A percentile compares a stretch with the other conserved stretches of the same genome.
phyloP scores from a whole-genome alignment of 2,329 filamentous ascomycete species.

The Grosmannia clavigera region DNA sequence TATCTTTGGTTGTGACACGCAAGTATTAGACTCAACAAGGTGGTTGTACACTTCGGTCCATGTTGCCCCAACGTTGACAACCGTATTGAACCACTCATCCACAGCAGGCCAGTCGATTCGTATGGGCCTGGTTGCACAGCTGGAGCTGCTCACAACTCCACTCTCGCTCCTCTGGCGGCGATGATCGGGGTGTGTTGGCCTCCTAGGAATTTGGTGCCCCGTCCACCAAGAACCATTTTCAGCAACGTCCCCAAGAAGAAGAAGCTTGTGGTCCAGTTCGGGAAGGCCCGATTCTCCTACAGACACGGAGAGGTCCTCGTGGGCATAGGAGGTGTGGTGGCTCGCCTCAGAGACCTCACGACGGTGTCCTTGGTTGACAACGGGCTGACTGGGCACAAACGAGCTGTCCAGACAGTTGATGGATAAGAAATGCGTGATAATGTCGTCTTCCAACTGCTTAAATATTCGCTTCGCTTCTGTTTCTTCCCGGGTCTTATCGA shows the following conservation, averaged over 20 bases:
- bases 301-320: too few relatives aligned
- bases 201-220: conserved; percentile 36
- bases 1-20: conserved; percentile 23
- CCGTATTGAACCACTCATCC: conserved; percentile 59
- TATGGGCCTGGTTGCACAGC: conserved; percentile 26
- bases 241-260: conserved; percentile 61
- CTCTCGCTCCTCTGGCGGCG: conserved; percentile 19
- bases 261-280: conserved; percentile 58
- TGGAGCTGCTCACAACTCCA: conserved; percentile 12
- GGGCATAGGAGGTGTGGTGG: not conserved
- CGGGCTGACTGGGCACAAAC: conserved; percentile 30
- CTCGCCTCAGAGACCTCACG: not conserved
- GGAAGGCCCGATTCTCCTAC: conserved; percentile 21
- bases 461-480: conserved; percentile 51
- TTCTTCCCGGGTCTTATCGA: not conserved
- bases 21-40: conserved; percentile 26
- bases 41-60: conserved; percentile 53
- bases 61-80: conserved; percentile 53
- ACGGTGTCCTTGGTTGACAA: not conserved
- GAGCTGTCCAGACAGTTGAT: conserved; percentile 65
- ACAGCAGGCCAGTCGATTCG: conserved; percentile 65
- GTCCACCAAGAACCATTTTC: conserved; percentile 81
- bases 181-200: not conserved
- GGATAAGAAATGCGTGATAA: conserved; percentile 55
- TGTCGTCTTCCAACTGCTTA: conserved; percentile 64